phyloP scores from a whole-genome alignment of 805 yeast species.

The Pichia cephalocereana region DNA sequence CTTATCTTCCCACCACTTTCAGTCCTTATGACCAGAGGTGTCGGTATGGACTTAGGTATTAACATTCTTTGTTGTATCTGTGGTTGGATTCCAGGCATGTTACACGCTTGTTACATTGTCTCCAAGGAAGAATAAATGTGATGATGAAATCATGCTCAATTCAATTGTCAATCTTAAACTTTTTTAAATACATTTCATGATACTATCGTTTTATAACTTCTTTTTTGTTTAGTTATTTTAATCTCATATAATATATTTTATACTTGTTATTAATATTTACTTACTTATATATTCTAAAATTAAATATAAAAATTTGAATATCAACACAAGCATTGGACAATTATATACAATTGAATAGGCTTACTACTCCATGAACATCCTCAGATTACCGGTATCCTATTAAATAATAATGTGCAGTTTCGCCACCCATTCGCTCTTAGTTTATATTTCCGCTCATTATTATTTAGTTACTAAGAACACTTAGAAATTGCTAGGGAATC shows the following conservation, averaged over 20 bases:
- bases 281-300: too few relatives aligned
- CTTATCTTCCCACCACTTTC: slow-evolving; percentile 68
- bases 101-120: slow-evolving; percentile 65
- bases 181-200: neutral
- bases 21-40: slow-evolving; percentile 61
- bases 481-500: too few relatives aligned
- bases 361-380: too few relatives aligned
- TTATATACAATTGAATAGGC: too few relatives aligned
- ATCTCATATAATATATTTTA: neutral
- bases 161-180: neutral
- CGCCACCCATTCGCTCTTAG: too few relatives aligned
- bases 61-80: slow-evolving; percentile 54
- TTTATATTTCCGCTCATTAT: too few relatives aligned
- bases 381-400: too few relatives aligned
- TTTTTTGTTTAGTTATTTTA: neutral
- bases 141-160: too few relatives aligned
- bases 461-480: too few relatives aligned
- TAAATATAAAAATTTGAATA: too few relatives aligned
- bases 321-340: too few relatives aligned
- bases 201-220: neutral
- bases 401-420: too few relatives aligned
- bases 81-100: slow-evolving; percentile 71
- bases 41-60: slow-evolving; percentile 54
- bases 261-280: neutral
- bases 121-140: slow-evolving; percentile 43